Percentiles rank a stretch among this genome's conserved stretches.
Evolutionary conservation across 164 flowering plant species (phyloP).

Genomic region (Magnolia officinalis): DNA sequence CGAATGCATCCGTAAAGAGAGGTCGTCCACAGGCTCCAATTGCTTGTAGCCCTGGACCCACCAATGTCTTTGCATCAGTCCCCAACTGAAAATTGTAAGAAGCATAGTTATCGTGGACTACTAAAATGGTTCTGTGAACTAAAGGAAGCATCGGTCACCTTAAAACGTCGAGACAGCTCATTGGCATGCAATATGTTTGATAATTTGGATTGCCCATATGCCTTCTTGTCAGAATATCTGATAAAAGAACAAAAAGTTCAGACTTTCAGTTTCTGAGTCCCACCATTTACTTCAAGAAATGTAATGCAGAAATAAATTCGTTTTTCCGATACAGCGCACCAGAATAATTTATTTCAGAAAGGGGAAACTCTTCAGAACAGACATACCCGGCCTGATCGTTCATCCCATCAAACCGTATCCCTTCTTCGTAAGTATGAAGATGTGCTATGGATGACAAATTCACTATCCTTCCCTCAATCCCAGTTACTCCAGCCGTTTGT

Average conservation of each 20-base stretch:
- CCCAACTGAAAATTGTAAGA: background rate
- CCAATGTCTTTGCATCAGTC: background rate
- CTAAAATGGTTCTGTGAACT: background rate
- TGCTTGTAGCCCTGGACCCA: background rate
- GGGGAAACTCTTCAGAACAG: background rate
- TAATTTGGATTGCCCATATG: conserved; percentile 94
- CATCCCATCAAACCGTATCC: conserved; percentile 60
- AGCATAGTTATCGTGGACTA: background rate
- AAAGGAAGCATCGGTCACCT: conserved; percentile 33
- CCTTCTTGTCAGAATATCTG: conserved; percentile 84
- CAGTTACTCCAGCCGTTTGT: conserved; percentile 57
- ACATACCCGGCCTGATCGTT: conserved; percentile 54
- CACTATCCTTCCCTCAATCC: conserved; percentile 85
- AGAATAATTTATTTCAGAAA: background rate
- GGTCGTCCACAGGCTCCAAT: background rate
- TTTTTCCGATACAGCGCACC: background rate
- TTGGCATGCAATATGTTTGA: conserved; percentile 87
- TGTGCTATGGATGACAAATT: conserved; percentile 90
- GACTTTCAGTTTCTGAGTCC: background rate
- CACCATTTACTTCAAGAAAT: background rate
- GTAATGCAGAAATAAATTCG: background rate
- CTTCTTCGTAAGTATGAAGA: conserved; percentile 50
- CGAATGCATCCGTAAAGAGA: background rate
- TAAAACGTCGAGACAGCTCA: conserved; percentile 75
- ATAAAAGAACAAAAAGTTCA: background rate